phyloP scores from a whole-genome alignment of 1,284 basidiomycete genomes.

The Leccinum subrobustum region DNA sequence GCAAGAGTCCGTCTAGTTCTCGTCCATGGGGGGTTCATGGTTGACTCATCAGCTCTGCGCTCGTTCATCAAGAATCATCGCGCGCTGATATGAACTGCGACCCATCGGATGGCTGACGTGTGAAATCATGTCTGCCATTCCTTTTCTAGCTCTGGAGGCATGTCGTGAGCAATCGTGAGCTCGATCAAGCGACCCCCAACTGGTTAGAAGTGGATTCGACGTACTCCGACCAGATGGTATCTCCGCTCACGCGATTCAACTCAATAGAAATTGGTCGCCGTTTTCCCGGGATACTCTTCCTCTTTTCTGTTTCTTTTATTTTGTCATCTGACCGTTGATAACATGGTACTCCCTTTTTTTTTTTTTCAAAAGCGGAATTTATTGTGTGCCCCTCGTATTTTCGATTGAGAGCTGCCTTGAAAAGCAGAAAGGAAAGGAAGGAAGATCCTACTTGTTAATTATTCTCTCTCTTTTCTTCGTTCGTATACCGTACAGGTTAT shows the following conservation, averaged over 20 bases:
- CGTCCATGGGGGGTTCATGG: conserved; percentile 29
- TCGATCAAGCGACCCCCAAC: conserved; percentile 4
- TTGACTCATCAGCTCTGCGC: conserved; percentile 13
- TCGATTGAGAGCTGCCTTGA: not conserved
- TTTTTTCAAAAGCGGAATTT: not conserved
- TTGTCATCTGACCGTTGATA: not conserved
- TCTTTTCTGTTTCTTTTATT: not conserved
- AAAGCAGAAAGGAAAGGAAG: conserved; percentile 2
- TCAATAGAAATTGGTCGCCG: conserved; percentile 10
- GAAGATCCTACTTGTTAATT: not conserved
- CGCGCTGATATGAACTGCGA: conserved; percentile 5
- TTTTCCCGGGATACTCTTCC: conserved; percentile 1
- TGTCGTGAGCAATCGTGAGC: conserved; percentile 4
- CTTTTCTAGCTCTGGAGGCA: conserved; percentile 1
- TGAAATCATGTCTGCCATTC: conserved; percentile 5
- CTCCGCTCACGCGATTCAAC: conserved; percentile 5
- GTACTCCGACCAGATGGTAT: conserved; percentile 4
- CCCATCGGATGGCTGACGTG: conserved; percentile 11
- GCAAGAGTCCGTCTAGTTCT: conserved; percentile 20
- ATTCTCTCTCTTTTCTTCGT: not conserved
- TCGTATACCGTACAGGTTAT: not conserved
- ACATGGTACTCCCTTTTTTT: not conserved
- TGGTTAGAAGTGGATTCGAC: not conserved
- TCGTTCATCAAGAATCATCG: not conserved
- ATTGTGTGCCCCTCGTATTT: not conserved